Conservation (phyloP, 768 basidiomycete species). For the Kwoniella dendrophila region DNA sequence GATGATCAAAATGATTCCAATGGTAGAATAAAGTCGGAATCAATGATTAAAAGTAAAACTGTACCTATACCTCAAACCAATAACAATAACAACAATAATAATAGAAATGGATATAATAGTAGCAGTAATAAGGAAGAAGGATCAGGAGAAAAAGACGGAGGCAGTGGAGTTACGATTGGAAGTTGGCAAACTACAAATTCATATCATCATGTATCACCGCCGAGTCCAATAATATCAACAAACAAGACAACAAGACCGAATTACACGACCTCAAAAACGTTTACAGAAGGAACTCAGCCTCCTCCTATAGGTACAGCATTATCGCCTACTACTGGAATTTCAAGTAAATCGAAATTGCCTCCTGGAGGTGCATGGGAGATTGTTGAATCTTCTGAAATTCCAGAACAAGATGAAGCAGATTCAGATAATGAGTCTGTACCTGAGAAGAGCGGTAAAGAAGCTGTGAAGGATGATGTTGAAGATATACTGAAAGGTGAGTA, state of each 20-base stretch:
- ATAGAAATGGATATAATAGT: slow-evolving; percentile 11
- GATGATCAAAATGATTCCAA: slow-evolving; percentile 16
- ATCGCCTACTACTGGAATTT: background rate
- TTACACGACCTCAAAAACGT: slow-evolving; percentile 35
- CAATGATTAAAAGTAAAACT: background rate
- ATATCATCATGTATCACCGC: slow-evolving; percentile 35
- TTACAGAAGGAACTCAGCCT: slow-evolving; percentile 34
- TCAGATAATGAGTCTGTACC: slow-evolving; percentile 8
- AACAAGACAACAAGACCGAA: slow-evolving; percentile 21
- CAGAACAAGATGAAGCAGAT: slow-evolving; percentile 22
- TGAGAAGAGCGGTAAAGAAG: slow-evolving; percentile 57
- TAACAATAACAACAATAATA: background rate
- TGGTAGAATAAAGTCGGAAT: background rate
- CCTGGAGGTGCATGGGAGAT: slow-evolving; percentile 53
- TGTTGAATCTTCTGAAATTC: slow-evolving; percentile 34
- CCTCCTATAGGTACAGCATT: slow-evolving; percentile 38
- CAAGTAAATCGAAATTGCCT: slow-evolving; percentile 31
- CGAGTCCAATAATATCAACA: slow-evolving; percentile 25
- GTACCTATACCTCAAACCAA: slow-evolving; percentile 12
- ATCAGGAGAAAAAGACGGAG: background rate
- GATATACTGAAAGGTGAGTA: slow-evolving; percentile 74
- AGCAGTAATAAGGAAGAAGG: background rate
- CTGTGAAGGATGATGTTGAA: slow-evolving; percentile 69
- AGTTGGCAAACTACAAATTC: slow-evolving; percentile 36
- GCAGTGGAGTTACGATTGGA: no score